Evolutionary conservation across 2,329 filamentous ascomycete genomes (phyloP), one percentile per base, ranked within the genome.

Genomic region (Arthrobotrys conoides): DNA sequence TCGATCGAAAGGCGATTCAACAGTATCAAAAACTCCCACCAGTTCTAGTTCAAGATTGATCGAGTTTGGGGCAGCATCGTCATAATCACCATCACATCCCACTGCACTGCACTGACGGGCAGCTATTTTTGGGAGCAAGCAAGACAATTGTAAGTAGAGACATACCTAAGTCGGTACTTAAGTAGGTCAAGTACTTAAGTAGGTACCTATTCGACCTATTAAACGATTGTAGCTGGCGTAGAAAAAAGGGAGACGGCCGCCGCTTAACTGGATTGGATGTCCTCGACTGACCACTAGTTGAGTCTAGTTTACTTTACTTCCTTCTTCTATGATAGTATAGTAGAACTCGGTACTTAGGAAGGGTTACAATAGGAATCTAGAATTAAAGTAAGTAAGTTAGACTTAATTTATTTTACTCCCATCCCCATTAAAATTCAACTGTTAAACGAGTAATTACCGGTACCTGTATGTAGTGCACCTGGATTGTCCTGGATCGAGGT

Each of bases 61-160:
- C 27, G 8, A 5, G 33, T 36, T 12, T 12, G 33, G 33, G 9
- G 33, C 33, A 46, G 2, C 44, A 46, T 46, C 44, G 44, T 46
- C 44, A 46, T 46, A 46, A n/a, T 20, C 44, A 20, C n/a, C 16
- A 5, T 20, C n/a, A 30, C 27, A 30, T 30, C 27, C 3, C 27
- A 30, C 27, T 30, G 27, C 27, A 30, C 6, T 6, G 27, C 27
- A 30, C 27, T 30, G 27, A 30, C 71, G 20, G 41, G 8, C 71
- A 69, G 71, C 71, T 75, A 75, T 75, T 75, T 75, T 75, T 75
- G 71, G 71, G 68, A 51, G 24, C 46, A 16, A 59, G 53, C 18
- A 44, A 41, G 33, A 41, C 20, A 18, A 30, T 30, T 30, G n/a
- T n/a, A 30, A 30, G 27, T n/a, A n/a, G n/a, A n/a, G n/a, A n/a